Percentiles rank a stretch among this genome's conserved stretches.
phyloP scores from a whole-genome alignment of 257 asterid species.

The Osmanthus fragrans region DNA sequence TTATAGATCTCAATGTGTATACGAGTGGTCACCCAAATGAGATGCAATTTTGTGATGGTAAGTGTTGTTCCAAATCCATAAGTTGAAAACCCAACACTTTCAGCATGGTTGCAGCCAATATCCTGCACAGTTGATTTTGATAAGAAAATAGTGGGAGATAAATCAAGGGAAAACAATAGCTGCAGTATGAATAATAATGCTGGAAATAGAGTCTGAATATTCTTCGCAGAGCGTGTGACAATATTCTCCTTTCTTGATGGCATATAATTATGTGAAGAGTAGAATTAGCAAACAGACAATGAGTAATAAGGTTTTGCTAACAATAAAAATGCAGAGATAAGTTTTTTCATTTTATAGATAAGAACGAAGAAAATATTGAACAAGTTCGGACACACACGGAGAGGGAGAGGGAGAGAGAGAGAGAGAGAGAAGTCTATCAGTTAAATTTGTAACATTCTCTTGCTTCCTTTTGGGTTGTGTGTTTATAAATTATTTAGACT shows the following conservation, averaged over 20 bases:
- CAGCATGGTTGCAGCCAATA: slow-evolving; percentile 96
- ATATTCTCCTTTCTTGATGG: background rate
- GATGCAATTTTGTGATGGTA: no score
- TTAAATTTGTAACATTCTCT: no score
- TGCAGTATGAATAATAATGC: no score
- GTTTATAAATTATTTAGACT: no score
- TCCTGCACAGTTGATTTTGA: slow-evolving; percentile 51
- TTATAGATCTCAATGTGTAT: no score
- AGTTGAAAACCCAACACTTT: slow-evolving; percentile 52
- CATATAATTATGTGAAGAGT: background rate
- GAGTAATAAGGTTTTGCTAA: background rate
- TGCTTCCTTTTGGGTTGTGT: no score
- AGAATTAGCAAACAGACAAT: background rate
- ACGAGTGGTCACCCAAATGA: no score
- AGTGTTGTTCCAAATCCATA: no score
- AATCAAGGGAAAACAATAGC: background rate
- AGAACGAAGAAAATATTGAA: background rate
- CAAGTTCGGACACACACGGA: background rate
- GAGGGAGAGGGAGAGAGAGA: background rate
- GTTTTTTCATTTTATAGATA: background rate
- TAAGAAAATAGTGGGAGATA: background rate
- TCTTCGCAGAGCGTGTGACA: no score
- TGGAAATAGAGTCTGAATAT: no score
- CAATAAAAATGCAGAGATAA: background rate
- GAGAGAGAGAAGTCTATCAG: no score